Evolutionary conservation across 2,329 filamentous ascomycete genomes (phyloP).

Genomic region (Cercospora citrullina): DNA sequence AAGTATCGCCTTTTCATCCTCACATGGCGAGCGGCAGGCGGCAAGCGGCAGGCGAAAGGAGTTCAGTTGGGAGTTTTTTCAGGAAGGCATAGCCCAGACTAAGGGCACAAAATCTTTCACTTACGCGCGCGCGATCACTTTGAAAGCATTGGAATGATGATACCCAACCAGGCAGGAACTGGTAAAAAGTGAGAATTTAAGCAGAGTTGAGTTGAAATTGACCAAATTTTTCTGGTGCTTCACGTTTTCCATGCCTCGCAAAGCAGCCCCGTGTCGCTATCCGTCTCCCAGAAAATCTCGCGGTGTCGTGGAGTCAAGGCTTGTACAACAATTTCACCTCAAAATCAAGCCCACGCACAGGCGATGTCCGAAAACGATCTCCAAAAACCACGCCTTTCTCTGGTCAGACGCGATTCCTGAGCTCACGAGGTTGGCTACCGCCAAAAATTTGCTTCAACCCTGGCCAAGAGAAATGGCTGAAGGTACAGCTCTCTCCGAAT

Average conservation of each 20-base stretch:
- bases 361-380: neutral
- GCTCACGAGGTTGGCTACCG: neutral
- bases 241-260: neutral
- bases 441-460: neutral
- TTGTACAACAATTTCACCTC: neutral
- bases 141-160: neutral
- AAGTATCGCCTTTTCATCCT: neutral
- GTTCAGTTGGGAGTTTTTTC: neutral
- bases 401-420: neutral
- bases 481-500: neutral
- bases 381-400: neutral
- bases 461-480: neutral
- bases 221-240: neutral
- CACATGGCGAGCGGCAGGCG: neutral
- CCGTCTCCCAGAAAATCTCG: neutral
- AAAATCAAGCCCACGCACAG: neutral
- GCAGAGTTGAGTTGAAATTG: neutral
- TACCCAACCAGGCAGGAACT: neutral
- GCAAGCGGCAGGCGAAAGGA: neutral
- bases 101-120: neutral
- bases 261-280: neutral
- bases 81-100: neutral
- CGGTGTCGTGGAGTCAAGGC: neutral
- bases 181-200: neutral
- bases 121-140: neutral